Percentiles rank a stretch among this genome's conserved stretches.
Evolutionary conservation across 805 yeast genomes (phyloP).

Genomic region (Schizosaccharomyces lindneri): DNA sequence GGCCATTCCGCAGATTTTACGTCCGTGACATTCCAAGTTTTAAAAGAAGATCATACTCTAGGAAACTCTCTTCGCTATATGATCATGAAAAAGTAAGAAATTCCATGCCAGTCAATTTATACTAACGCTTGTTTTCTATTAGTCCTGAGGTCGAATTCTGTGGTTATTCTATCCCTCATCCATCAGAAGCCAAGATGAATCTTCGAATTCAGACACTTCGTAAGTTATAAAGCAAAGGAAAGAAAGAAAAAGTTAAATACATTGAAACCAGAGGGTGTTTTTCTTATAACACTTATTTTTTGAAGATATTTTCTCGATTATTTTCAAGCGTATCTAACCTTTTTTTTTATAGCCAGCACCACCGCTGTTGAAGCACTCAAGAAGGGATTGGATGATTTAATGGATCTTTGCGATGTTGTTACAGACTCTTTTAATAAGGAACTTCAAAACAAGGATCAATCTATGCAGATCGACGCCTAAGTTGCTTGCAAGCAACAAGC

Average conservation of each 20-base stretch:
- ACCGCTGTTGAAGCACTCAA: slow-evolving; percentile 85
- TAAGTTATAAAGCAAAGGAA: slow-evolving; percentile 17
- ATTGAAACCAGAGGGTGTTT: no score
- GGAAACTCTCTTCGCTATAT: slow-evolving; percentile 86
- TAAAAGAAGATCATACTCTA: slow-evolving; percentile 85
- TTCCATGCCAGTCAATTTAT: no score
- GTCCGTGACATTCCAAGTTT: slow-evolving; percentile 79
- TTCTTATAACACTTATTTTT: no score
- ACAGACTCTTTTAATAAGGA: neutral
- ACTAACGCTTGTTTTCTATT: neutral
- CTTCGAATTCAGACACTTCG: slow-evolving; percentile 74
- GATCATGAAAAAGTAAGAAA: slow-evolving; percentile 59
- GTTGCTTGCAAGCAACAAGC: no score
- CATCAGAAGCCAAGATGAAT: slow-evolving; percentile 74
- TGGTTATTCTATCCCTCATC: slow-evolving; percentile 96
- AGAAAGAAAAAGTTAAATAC: no score
- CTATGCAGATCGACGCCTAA: neutral
- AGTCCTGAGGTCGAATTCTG: slow-evolving; percentile 89
- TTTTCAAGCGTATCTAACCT: neutral
- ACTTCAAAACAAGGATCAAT: neutral
- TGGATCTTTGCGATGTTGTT: slow-evolving; percentile 38
- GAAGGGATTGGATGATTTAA: slow-evolving; percentile 68
- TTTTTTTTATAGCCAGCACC: neutral
- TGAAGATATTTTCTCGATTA: no score
- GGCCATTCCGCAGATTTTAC: slow-evolving; percentile 85